Evolutionary conservation across 2,329 filamentous ascomycete species (phyloP).

Genomic region (Calonectria hongkongensis): DNA sequence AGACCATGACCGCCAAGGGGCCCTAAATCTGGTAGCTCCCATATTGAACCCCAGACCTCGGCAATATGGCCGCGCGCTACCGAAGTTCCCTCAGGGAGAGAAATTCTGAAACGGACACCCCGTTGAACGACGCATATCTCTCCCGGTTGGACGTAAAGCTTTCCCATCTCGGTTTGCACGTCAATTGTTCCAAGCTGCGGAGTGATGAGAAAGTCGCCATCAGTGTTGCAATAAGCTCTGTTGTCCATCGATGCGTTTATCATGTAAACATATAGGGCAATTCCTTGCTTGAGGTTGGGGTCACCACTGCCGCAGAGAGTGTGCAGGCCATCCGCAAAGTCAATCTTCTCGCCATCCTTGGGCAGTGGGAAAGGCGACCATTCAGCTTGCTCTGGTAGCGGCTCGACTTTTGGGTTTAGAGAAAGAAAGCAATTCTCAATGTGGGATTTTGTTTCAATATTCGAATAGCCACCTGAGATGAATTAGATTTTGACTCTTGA

Average conservation of each 20-base stretch:
- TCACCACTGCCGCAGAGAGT: slow-evolving; percentile 9
- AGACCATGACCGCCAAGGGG: slow-evolving; percentile 12
- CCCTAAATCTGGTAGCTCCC: slow-evolving; percentile 12
- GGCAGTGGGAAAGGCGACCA: slow-evolving; percentile 5
- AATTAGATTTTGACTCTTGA: not conserved
- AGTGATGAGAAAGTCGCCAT: slow-evolving; percentile 18
- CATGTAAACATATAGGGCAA: slow-evolving; percentile 16
- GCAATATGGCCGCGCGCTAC: slow-evolving; percentile 10
- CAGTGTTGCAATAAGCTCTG: slow-evolving; percentile 17
- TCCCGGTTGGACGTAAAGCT: slow-evolving; percentile 77
- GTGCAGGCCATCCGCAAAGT: slow-evolving; percentile 19
- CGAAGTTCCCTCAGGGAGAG: not conserved
- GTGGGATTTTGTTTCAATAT: slow-evolving; percentile 15
- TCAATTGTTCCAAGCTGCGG: slow-evolving; percentile 70
- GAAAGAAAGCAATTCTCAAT: slow-evolving; percentile 20
- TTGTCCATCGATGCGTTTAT: slow-evolving; percentile 11
- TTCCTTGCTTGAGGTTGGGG: slow-evolving; percentile 12
- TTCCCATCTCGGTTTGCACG: slow-evolving; percentile 80
- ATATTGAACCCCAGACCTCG: slow-evolving; percentile 22
- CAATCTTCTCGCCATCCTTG: slow-evolving; percentile 5
- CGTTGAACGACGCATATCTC: slow-evolving; percentile 80
- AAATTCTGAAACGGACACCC: slow-evolving; percentile 63
- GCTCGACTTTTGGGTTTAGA: slow-evolving; percentile 12
- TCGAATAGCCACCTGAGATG: not conserved
- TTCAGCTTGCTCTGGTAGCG: slow-evolving; percentile 1